A percentile compares a stretch with the other conserved stretches of the same genome.
phyloP scores from a whole-genome alignment of 768 basidiomycete species.

The Pisolithus sp. region DNA sequence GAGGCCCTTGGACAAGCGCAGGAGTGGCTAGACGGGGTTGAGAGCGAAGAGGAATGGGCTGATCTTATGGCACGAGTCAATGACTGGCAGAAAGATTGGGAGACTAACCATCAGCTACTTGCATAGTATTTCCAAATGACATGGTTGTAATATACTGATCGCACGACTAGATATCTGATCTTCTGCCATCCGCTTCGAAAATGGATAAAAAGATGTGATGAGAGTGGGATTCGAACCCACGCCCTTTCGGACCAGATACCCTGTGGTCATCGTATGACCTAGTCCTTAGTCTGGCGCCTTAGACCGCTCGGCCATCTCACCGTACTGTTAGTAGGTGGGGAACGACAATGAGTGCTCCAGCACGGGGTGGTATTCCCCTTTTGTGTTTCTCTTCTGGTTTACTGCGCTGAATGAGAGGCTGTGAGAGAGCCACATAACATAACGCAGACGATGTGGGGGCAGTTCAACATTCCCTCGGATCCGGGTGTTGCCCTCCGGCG shows the following conservation, averaged over 20 bases:
- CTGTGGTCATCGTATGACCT: slow-evolving; percentile 1
- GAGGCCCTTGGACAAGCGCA: slow-evolving; percentile 32
- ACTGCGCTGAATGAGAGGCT: background rate
- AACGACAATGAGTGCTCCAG: too few relatives aligned
- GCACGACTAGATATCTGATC: too few relatives aligned
- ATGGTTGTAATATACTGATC: too few relatives aligned
- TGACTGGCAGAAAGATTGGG: slow-evolving; percentile 46
- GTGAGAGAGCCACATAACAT: background rate
- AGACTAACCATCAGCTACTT: slow-evolving; percentile 12
- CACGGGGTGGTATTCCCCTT: background rate
- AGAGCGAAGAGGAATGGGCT: slow-evolving; percentile 44
- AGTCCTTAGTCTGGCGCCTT: slow-evolving; percentile 74
- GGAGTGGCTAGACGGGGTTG: slow-evolving; percentile 40
- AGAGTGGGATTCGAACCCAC: slow-evolving; percentile 39
- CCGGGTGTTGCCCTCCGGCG: background rate
- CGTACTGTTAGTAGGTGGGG: background rate
- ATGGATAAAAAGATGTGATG: slow-evolving; percentile 1
- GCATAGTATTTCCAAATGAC: too few relatives aligned
- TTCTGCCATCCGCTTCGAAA: background rate
- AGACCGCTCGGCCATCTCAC: slow-evolving; percentile 83
- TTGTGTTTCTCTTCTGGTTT: background rate
- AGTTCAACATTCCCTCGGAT: background rate
- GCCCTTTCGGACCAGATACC: slow-evolving; percentile 35
- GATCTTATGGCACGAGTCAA: slow-evolving; percentile 39
- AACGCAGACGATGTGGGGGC: background rate